Evolutionary conservation across 169 alveolate genomes (phyloP), one percentile per base, ranked within the genome.

Genomic region (Miamiensis avidus): DNA sequence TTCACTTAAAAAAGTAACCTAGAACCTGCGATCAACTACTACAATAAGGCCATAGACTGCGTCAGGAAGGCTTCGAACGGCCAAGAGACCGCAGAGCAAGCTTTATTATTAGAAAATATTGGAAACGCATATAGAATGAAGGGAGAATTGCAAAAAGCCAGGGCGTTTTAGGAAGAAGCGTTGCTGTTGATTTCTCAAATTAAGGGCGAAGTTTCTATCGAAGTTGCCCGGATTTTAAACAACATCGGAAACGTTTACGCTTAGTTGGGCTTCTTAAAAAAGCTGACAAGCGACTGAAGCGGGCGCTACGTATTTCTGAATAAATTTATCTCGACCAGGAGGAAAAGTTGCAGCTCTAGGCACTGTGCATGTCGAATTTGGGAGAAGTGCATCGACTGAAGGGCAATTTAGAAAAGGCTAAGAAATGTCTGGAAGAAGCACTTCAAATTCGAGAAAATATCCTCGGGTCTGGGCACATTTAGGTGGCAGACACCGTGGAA

Each of bases 121-220:
- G 90, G 87, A 11, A 86, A 86, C 72, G 79, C 78, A 0, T 86
- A 86, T 65, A 79, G 84, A 75, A 49, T 81, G 74, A 34, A 86
- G 33, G 90, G 90, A 31, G 81, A 86, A 30, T 76, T 86, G 15
- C 1, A 32, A 0, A 81, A 81, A 34, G 86, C 87, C 0, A 82
- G 90, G 33, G 78, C 90, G 27, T 86, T 81, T 81, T 76, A 74
- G 34, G 90, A 86, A 31, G 90, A 86, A 81, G 86, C 90, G 11
- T 82, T 83, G 28, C 65, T 73, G 65, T 81, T 86, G 26, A 81
- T 84, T 49, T 72, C 74, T 34, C 25, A 65, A 25, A 64, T 79
- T 30, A 81, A 77, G 29, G 90, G 90, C 31, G 82, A 78, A 33
- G 81, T 79, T 34, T 49, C 82, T 65, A 33, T 86, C 29, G 90